A percentile compares a stretch with the other conserved stretches of the same genome.
Evolutionary conservation across 2,329 filamentous ascomycete genomes (phyloP).

Genomic region (Pezicula carpinea): DNA sequence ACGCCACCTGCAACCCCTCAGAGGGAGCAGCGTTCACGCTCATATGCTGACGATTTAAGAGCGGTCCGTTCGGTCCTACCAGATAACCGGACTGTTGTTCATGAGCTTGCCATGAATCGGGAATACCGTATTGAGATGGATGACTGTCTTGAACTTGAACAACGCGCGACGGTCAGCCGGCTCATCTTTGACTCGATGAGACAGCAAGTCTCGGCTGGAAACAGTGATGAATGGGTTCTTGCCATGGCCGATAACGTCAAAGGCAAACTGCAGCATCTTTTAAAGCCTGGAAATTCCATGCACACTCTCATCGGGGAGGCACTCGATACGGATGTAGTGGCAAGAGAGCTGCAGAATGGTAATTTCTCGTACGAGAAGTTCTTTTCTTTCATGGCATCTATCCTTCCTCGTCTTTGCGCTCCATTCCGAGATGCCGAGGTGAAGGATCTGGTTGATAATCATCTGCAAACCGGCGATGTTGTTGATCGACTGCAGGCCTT

Average conservation of each 20-base stretch:
- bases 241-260: slow-evolving; percentile 67
- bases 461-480: slow-evolving; percentile 56
- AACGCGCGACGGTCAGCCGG: slow-evolving; percentile 55
- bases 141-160: slow-evolving; percentile 43
- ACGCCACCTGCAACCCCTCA: slow-evolving; percentile 50
- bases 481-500: slow-evolving; percentile 74
- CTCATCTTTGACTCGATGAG: slow-evolving; percentile 56
- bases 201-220: slow-evolving; percentile 56
- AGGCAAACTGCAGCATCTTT: slow-evolving; percentile 65
- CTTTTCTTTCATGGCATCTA: slow-evolving; percentile 68
- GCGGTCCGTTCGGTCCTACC: slow-evolving; percentile 50
- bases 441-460: slow-evolving; percentile 60
- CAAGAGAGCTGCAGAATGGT: slow-evolving; percentile 63
- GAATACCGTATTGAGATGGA: slow-evolving; percentile 69
- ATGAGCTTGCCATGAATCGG: slow-evolving; percentile 75
- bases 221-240: slow-evolving; percentile 63
- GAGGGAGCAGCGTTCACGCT: slow-evolving; percentile 10
- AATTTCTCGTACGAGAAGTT: slow-evolving; percentile 79
- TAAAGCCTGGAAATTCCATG: slow-evolving; percentile 68
- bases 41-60: slow-evolving; percentile 24
- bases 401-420: slow-evolving; percentile 76
- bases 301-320: slow-evolving; percentile 71
- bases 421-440: slow-evolving; percentile 76
- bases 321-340: slow-evolving; percentile 67
- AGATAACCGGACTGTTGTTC: slow-evolving; percentile 69